Base-by-base conservation (phyloP, 1,284 basidiomycete species). In the Cutaneotrichosporon sp. region DNA sequence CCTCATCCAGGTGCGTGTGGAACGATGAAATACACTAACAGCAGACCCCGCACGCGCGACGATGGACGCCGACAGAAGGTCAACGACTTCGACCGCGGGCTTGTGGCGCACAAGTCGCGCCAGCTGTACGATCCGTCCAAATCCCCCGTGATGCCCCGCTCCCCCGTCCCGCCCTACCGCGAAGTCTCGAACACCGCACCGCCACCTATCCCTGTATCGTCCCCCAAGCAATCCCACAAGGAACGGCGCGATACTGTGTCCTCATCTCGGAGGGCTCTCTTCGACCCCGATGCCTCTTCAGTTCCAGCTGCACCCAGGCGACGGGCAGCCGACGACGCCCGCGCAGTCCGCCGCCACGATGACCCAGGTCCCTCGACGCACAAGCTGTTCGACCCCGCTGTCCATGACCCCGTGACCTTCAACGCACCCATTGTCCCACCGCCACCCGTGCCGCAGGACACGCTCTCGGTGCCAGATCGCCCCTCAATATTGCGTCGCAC, bases 381-480 rank as follows among this genome's bases (percentile, higher is more conserved):
- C 34, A 77, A 80, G 61, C 75, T 85, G 0, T 85, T 85, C 63
- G 83, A 85, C 65, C 84, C 84, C 1, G 68, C 81, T 14, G 71
- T 80, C 22, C 82, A 85, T 67, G 83, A 85, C 70, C 84, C 84
- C 0, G 74, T 75, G 26, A 55, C 47, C n/a, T 55, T 66, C 59
- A 58, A 57, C 61, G 26, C 58, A 55, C n/a, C 58, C 49, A 2
- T 58, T 36, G 10, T 36, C 34, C 22, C 60, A 21, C 50, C 63
- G 3, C 38, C 49, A 11, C 34, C 62, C 13, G 14, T 47, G 26
- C n/a, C 31, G 21, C 32, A 59, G 16, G 58, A 52, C 36, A 38
- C 58, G 11, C 58, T 60, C 16, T 50, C 50, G 4, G 50, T 50
- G 6, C 58, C 58, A 14, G 32, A 9, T 14, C 58, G 58, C 4